Evolutionary conservation across 1,139 yeast genomes (phyloP), one percentile per base, ranked within the genome.

Genomic region (Saccharomyces hybrid): DNA sequence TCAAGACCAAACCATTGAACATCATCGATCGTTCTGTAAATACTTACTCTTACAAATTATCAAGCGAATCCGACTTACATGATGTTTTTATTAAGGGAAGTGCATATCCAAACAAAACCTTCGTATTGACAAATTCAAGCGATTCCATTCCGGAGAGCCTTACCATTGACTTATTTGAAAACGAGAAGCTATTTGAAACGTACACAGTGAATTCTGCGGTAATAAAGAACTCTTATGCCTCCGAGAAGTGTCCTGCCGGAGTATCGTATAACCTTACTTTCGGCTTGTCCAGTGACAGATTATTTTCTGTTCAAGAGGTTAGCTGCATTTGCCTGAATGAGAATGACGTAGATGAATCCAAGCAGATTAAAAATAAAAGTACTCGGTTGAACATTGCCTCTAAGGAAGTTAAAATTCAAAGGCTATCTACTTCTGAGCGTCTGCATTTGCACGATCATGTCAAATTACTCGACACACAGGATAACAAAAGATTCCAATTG

Each of bases 1-100:
- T 84, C 67, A 81, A 82, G 61, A 77, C 86, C 8, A 83, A 81
- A 62, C 67, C 69, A 8, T 77, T 89, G 53, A 74, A 76, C 27
- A 76, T 89, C 6, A 67, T 79, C 49, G 97, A 89, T 58, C 80
- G 79, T 55, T 71, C 80, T 16, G 74, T 68, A 56, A 73, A 70
- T 54, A 73, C 75, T 56, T 83, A 75, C 65, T 75, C 74, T 55
- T 60, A 75, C 12, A 64, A 60, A 8, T 57, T 76, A 14, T 72
- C 75, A 61, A 75, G 68, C 32, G 68, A 72, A 50, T 74, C 59
- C 26, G 56, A 55, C 1, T 56, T 59, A 12, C 53, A 58, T 7
- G 57, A 55, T 3, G 60, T 82, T 1, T 83, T 82, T 63, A 69
- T 74, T 4, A 71, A 62, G 54, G 82, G 83, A 1, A 65, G 79